Percentiles rank a stretch among this genome's conserved stretches.
phyloP scores from a whole-genome alignment of 108 stramenopile genomes.

The Pseudonitzschia delicatissima region DNA sequence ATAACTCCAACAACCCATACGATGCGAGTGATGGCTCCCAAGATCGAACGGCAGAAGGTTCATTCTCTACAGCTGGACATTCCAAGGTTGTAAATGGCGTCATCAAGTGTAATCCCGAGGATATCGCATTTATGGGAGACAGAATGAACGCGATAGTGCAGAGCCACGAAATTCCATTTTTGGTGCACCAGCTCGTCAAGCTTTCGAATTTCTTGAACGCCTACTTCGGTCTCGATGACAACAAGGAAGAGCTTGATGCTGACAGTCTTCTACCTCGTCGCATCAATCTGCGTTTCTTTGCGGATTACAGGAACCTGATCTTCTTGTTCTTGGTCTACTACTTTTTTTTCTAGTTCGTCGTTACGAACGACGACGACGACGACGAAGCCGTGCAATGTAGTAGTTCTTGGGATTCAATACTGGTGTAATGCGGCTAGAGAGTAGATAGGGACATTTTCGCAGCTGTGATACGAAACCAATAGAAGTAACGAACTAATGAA shows the following conservation, averaged over 20 bases:
- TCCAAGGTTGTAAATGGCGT: slow-evolving; percentile 44
- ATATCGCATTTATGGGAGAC: slow-evolving; percentile 68
- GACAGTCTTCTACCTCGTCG: slow-evolving; percentile 27
- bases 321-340: too few species aligned
- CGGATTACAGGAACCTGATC: slow-evolving; percentile 71
- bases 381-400: too few species aligned
- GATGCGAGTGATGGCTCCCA: neutral
- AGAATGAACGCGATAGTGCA: slow-evolving; percentile 46
- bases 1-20: slow-evolving; percentile 9
- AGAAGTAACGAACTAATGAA: neutral
- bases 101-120: slow-evolving; percentile 57
- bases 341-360: too few species aligned
- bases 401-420: too few species aligned
- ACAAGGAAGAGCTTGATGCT: neutral
- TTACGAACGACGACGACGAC: too few species aligned
- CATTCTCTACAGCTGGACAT: slow-evolving; percentile 58
- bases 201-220: slow-evolving; percentile 53
- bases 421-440: too few species aligned
- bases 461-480: neutral
- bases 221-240: slow-evolving; percentile 38
- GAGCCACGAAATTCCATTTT: slow-evolving; percentile 59
- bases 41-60: slow-evolving; percentile 47
- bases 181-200: slow-evolving; percentile 47
- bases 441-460: neutral
- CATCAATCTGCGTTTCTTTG: slow-evolving; percentile 80